Evolutionary conservation across 805 yeast species (phyloP), one percentile per base, ranked within the genome.

Genomic region (Hanseniaspora hatyaiensis): DNA sequence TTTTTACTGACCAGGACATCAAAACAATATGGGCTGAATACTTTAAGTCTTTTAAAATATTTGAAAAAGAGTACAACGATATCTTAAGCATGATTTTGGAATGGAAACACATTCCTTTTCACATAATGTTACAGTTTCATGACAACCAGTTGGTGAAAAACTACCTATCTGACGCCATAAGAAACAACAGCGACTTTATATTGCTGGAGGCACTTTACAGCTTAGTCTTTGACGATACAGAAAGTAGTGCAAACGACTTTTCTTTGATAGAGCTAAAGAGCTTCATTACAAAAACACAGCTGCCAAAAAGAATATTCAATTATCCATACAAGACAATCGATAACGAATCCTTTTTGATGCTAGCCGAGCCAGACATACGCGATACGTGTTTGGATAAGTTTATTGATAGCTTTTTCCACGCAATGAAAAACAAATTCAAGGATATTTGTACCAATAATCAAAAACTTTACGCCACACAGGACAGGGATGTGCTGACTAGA

Each of bases 1-100:
- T 57, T 8, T 52, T 58, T 54, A 51, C 53, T 13, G 55, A 57
- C 1, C 42, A 52, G 6, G 63, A 59, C 15, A 54, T 62, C 8
- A 52, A 55, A 53, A 57, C 53, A 19, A 47, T 55, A 38, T 61
- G 64, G 65, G 46, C 51, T n/a, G 59, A 54, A 48, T 57, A 36
- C 58, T 58, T 24, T 20, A 34, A 22, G 40, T 40, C 33, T 13
- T 24, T 32, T 19, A 47, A 30, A 24, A 28, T 47, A 20, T 28
- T 34, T 22, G 50, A 47, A 18, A 32, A 30, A 8, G 50, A 47
- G 36, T 47, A 47, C 24, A 47, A 46, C 22, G 42, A 47, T 22
- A 32, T 39, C n/a, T 29, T 39, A 2, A n/a, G 19, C 2, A 30
- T 38, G 34, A 16, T 40, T 23, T 18, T 34, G 8, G 40, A 28